A percentile compares a stretch with the other conserved stretches of the same genome.
These are phyloP conservation scores for Ganoderma multipileum DNA, from an alignment of 1,284 basidiomycete species.

Conservation along the genomic window DNA sequence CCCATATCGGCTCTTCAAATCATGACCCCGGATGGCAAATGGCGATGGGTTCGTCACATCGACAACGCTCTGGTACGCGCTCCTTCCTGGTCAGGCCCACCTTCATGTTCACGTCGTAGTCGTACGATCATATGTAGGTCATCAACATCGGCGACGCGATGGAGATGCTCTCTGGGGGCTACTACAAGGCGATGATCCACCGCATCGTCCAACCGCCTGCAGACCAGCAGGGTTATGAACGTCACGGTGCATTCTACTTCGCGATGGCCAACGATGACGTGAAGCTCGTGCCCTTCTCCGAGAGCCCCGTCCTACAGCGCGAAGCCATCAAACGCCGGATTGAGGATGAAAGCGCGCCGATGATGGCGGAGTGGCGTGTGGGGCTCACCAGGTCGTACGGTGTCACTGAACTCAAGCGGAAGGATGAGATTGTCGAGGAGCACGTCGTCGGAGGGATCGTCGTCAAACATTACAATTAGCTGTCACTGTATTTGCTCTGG, in stretches of 20 bases:
- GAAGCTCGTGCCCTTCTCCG: slow-evolving; percentile 35
- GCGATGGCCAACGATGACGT: slow-evolving; percentile 41
- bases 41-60: slow-evolving; percentile 66
- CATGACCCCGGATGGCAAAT: slow-evolving; percentile 52
- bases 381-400: slow-evolving; percentile 46
- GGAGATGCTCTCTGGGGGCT: slow-evolving; percentile 50
- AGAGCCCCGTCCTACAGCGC: slow-evolving; percentile 40
- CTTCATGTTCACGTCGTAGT: not conserved
- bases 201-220: slow-evolving; percentile 54
- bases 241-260: slow-evolving; percentile 53
- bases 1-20: slow-evolving; percentile 66
- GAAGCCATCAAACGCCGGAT: slow-evolving; percentile 37
- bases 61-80: slow-evolving; percentile 60
- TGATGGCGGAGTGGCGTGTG: slow-evolving; percentile 47
- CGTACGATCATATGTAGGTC: slow-evolving; percentile 31
- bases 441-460: slow-evolving; percentile 49
- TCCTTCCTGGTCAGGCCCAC: not conserved
- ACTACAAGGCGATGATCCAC: slow-evolving; percentile 49
- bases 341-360: slow-evolving; percentile 40
- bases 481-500: not conserved
- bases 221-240: slow-evolving; percentile 52
- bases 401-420: slow-evolving; percentile 40
- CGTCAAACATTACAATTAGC: slow-evolving; percentile 51
- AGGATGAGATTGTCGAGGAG: slow-evolving; percentile 46
- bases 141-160: slow-evolving; percentile 51